Conservation (phyloP, 1,284 basidiomycete species). For the Tylopilus sp. region DNA sequence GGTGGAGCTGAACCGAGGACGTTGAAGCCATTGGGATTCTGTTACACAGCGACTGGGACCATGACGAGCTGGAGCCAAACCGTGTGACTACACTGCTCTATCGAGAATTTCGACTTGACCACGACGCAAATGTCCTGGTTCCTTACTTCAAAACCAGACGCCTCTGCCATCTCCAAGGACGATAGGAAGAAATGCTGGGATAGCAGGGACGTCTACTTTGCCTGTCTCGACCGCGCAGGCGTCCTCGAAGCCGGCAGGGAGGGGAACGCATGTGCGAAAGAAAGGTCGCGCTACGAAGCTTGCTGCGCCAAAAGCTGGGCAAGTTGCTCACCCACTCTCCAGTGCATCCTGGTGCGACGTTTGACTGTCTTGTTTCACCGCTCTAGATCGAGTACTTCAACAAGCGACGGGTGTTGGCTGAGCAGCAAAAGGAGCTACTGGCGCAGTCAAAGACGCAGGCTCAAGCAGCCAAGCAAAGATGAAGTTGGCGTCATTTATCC, state of each 20-base stretch:
- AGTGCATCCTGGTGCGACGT: not conserved
- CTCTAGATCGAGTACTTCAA: constrained; percentile 80
- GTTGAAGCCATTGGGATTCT: constrained; percentile 32
- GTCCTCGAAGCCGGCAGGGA: constrained; percentile 70
- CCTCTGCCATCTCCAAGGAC: constrained; percentile 45
- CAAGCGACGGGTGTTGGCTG: constrained; percentile 70
- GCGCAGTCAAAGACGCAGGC: constrained; percentile 53
- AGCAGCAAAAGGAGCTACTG: constrained; percentile 65
- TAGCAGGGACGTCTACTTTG: constrained; percentile 69
- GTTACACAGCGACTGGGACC: constrained; percentile 3
- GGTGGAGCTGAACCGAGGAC: constrained; percentile 59
- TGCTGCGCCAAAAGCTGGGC: constrained; percentile 84
- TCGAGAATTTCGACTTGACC: constrained; percentile 1
- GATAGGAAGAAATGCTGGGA: constrained; percentile 76
- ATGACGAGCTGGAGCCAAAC: constrained; percentile 6
- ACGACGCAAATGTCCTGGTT: constrained; percentile 35
- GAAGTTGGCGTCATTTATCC: not conserved
- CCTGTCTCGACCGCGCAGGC: constrained; percentile 62
- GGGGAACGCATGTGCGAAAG: constrained; percentile 49
- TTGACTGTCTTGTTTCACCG: too few species aligned
- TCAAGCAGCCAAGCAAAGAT: constrained; percentile 37
- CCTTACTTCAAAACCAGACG: constrained; percentile 33
- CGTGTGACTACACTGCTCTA: constrained; percentile 20
- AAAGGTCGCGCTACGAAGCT: constrained; percentile 54
- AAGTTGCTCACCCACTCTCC: constrained; percentile 30